Evolutionary conservation across 2,329 filamentous ascomycete genomes (phyloP).

Genomic region (Juglanconis oblonga): DNA sequence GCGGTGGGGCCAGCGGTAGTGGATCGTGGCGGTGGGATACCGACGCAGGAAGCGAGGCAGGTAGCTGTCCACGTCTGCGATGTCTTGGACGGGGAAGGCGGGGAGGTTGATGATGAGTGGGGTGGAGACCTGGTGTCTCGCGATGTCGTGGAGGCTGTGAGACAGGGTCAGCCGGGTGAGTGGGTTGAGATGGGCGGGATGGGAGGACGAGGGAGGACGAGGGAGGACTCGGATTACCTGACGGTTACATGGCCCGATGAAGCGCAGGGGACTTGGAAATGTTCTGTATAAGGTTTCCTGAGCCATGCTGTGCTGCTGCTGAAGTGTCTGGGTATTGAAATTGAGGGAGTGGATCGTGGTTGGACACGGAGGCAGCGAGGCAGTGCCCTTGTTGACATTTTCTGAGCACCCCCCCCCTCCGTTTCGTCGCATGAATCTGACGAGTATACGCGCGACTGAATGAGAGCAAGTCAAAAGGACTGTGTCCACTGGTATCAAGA

Average conservation of each 20-base stretch:
- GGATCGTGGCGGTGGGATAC: conserved; percentile 51
- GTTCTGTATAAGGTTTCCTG: conserved; percentile 28
- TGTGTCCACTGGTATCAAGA: too few species aligned
- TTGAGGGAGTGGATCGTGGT: not conserved
- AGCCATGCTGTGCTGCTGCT: conserved; percentile 1
- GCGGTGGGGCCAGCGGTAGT: conserved; percentile 53
- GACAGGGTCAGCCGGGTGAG: conserved; percentile 20
- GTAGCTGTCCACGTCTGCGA: conserved; percentile 21
- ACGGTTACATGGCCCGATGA: conserved; percentile 49
- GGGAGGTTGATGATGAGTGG: conserved; percentile 57
- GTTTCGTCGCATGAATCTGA: too few species aligned
- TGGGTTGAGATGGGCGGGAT: not conserved
- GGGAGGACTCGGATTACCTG: conserved; percentile 36
- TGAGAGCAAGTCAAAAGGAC: not conserved
- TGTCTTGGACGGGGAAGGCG: conserved; percentile 36
- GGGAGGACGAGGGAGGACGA: not conserved
- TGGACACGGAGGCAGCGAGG: not conserved
- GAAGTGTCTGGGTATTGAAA: not conserved
- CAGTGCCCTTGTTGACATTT: not conserved
- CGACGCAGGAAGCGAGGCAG: conserved; percentile 40
- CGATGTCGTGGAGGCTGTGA: conserved; percentile 48
- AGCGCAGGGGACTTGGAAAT: conserved; percentile 44
- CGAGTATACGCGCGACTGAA: not conserved
- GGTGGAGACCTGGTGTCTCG: conserved; percentile 31
- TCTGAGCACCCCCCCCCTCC: not conserved